These are phyloP conservation scores for Asclepias syriaca DNA, from an alignment of 257 asterid species.

Conservation along the genomic window DNA sequence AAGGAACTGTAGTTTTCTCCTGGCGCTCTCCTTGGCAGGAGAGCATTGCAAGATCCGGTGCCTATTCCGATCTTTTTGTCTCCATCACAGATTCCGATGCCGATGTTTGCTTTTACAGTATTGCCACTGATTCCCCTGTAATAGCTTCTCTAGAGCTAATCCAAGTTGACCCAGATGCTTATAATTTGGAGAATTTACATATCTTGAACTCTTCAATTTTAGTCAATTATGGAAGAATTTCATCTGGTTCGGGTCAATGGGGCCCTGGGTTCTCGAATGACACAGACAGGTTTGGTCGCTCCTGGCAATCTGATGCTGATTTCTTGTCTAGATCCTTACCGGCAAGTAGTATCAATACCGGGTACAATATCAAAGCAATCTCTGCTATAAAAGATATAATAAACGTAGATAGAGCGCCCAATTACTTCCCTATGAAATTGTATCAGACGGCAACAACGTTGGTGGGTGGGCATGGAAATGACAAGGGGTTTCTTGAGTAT, in stretches of 20 bases:
- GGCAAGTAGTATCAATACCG: slow-evolving; percentile 23
- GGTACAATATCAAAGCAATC: slow-evolving; percentile 49
- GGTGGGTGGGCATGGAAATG: slow-evolving; percentile 29
- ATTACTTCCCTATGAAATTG: slow-evolving; percentile 71
- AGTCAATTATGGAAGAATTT: slow-evolving; percentile 78
- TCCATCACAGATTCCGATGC: slow-evolving; percentile 34
- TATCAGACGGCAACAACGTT: slow-evolving; percentile 67
- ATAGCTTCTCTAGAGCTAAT: slow-evolving; percentile 61
- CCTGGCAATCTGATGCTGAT: slow-evolving; percentile 69
- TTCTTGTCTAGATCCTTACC: slow-evolving; percentile 23
- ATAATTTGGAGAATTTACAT: slow-evolving; percentile 26
- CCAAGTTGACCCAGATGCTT: slow-evolving; percentile 49
- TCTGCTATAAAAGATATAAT: slow-evolving; percentile 44
- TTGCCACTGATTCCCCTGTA: slow-evolving; percentile 92
- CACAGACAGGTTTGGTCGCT: slow-evolving; percentile 66
- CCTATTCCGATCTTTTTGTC: slow-evolving; percentile 83
- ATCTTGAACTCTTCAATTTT: slow-evolving; percentile 41
- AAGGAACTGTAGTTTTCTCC: slow-evolving; percentile 77
- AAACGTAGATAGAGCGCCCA: slow-evolving; percentile 54
- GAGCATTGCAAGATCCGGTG: slow-evolving; percentile 57
- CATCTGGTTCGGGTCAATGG: slow-evolving; percentile 87
- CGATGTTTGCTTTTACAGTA: slow-evolving; percentile 85
- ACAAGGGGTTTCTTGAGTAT: slow-evolving; percentile 56
- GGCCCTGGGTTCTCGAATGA: slow-evolving; percentile 90
- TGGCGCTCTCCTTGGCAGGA: slow-evolving; percentile 93